phyloP scores from a whole-genome alignment of 352 stramenopile genomes.

The Saprolegnia diclina region DNA sequence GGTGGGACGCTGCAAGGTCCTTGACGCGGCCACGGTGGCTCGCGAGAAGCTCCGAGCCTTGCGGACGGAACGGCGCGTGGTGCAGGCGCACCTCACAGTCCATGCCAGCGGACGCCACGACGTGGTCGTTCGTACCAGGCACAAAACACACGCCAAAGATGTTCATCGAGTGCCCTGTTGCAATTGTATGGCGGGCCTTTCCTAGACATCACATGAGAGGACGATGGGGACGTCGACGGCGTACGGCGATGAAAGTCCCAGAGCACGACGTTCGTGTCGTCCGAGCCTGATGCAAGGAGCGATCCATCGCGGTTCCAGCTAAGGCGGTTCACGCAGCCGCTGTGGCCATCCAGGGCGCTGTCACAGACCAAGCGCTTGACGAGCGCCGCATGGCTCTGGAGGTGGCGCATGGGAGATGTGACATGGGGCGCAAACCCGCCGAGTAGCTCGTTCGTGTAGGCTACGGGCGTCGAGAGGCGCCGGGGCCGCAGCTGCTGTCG shows the following conservation, averaged over 20 bases:
- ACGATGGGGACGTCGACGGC: slow-evolving; percentile 7
- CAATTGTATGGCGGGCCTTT: slow-evolving; percentile 42
- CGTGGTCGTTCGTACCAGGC: slow-evolving; percentile 67
- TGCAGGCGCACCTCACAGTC: slow-evolving; percentile 83
- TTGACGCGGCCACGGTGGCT: slow-evolving; percentile 77
- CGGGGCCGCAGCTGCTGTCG: background rate
- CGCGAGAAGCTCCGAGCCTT: slow-evolving; percentile 56
- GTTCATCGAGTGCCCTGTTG: slow-evolving; percentile 72
- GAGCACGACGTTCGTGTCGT: slow-evolving; percentile 72
- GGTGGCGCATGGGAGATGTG: slow-evolving; percentile 18
- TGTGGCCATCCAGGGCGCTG: slow-evolving; percentile 46
- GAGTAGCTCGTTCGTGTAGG: background rate
- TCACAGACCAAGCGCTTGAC: slow-evolving; percentile 56
- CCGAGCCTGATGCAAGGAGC: slow-evolving; percentile 70
- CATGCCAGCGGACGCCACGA: slow-evolving; percentile 69
- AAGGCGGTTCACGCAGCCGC: slow-evolving; percentile 82
- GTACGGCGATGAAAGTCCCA: slow-evolving; percentile 69
- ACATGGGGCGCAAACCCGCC: background rate
- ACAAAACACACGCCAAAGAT: slow-evolving; percentile 88
- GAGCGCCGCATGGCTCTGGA: slow-evolving; percentile 53
- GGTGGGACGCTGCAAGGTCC: slow-evolving; percentile 59
- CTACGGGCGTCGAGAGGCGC: background rate
- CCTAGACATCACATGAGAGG: background rate
- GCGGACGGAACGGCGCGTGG: slow-evolving; percentile 67
- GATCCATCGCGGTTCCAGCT: slow-evolving; percentile 68